Percentiles rank a stretch among this genome's conserved stretches.
Evolutionary conservation across 2,329 filamentous ascomycete species (phyloP).

Genomic region (Tetracladium maxilliforme): DNA sequence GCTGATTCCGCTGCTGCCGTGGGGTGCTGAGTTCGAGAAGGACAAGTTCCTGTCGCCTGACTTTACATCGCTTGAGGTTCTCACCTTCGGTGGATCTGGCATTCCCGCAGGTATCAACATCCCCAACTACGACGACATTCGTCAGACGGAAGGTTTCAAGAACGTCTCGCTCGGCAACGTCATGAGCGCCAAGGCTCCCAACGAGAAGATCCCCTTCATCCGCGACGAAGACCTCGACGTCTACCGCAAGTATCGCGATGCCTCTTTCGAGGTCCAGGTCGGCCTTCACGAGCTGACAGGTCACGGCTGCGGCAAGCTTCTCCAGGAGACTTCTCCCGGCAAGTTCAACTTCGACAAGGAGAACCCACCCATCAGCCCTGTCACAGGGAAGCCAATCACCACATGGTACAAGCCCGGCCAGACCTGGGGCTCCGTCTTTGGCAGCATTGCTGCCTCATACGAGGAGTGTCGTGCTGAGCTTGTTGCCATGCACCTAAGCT

Average conservation of each 20-base stretch:
- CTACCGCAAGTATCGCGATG: slow-evolving; percentile 72
- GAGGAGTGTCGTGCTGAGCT: slow-evolving; percentile 93
- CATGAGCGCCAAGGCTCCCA: slow-evolving; percentile 75
- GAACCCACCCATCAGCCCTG: slow-evolving; percentile 68
- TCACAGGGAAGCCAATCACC: slow-evolving; percentile 62
- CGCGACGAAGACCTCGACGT: slow-evolving; percentile 60
- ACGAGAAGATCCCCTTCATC: slow-evolving; percentile 89
- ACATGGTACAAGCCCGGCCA: slow-evolving; percentile 92
- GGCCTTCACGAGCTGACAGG: slow-evolving; percentile 82
- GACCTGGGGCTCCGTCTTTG: slow-evolving; percentile 90
- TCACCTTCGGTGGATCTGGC: slow-evolving; percentile 57
- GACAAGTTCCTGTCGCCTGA: slow-evolving; percentile 91
- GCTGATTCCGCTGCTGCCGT: slow-evolving; percentile 82
- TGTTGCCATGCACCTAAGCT: slow-evolving; percentile 81
- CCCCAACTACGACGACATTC: slow-evolving; percentile 61
- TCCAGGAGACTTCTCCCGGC: slow-evolving; percentile 75
- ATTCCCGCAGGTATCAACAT: slow-evolving; percentile 16
- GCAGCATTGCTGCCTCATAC: slow-evolving; percentile 72
- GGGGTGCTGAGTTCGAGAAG: slow-evolving; percentile 83
- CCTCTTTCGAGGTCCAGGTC: slow-evolving; percentile 88
- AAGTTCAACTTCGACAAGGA: slow-evolving; percentile 77
- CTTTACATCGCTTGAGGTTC: slow-evolving; percentile 85
- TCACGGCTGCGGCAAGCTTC: slow-evolving; percentile 84
- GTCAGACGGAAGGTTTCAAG: slow-evolving; percentile 78
- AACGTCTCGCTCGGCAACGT: slow-evolving; percentile 92